A percentile compares a stretch with the other conserved stretches of the same genome.
Evolutionary conservation across 2,329 filamentous ascomycete genomes (phyloP).

Genomic region (Pseudocercospora fuligena): DNA sequence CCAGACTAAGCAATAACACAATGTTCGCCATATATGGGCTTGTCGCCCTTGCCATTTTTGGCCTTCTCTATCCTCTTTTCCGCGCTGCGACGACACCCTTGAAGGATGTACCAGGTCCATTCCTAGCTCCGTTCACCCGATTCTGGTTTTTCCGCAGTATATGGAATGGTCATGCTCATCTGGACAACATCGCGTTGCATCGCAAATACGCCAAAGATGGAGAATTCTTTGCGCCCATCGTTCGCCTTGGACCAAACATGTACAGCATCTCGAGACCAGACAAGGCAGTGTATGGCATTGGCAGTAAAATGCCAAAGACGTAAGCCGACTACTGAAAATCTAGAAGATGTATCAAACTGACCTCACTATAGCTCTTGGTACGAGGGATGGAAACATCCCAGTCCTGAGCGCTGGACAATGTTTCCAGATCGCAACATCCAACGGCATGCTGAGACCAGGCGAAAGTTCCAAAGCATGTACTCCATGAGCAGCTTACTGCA

Average conservation of each 20-base stretch:
- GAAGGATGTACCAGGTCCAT: conserved; percentile 30
- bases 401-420: conserved; percentile 24
- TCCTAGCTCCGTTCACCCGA: conserved; percentile 29
- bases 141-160: conserved; percentile 31
- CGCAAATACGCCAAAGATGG: conserved; percentile 24
- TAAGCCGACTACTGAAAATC: not conserved
- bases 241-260: conserved; percentile 32
- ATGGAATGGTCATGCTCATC: conserved; percentile 29
- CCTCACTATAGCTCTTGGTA: conserved; percentile 22
- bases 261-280: conserved; percentile 28
- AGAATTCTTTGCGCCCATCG: conserved; percentile 27
- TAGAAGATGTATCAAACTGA: not conserved
- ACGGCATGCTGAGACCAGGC: conserved; percentile 26
- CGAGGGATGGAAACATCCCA: conserved; percentile 25
- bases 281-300: conserved; percentile 30
- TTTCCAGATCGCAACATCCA: conserved; percentile 28
- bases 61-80: not conserved
- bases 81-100: conserved; percentile 18
- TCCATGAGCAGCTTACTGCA: conserved; percentile 31
- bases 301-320: conserved; percentile 34
- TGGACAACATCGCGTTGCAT: conserved; percentile 32
- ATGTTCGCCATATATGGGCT: not conserved
- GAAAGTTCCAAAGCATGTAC: conserved; percentile 32
- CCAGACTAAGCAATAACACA: too few relatives aligned
- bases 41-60: not conserved